Conservation (phyloP, 495 filamentous ascomycete genomes). For the Penicillium subrubescens region DNA sequence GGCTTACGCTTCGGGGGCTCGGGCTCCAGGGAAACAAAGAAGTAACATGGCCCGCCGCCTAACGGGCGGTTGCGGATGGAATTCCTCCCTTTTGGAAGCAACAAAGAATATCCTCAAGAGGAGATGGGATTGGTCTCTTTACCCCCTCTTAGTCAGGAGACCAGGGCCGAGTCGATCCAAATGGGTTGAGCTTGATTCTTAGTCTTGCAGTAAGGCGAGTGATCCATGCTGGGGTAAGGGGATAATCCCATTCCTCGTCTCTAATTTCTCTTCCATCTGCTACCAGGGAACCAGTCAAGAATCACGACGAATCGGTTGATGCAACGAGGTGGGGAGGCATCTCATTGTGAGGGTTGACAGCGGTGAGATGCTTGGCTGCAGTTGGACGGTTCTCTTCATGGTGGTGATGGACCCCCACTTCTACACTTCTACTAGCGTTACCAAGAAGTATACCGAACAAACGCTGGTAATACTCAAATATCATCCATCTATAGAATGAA, state of each 20-base stretch:
- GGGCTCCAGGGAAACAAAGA: not conserved
- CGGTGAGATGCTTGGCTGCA: slow-evolving; percentile 34
- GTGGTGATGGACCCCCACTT: not conserved
- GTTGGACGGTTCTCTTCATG: not conserved
- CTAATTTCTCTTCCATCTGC: not conserved
- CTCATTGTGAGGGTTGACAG: slow-evolving; percentile 12
- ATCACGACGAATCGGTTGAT: slow-evolving; percentile 1
- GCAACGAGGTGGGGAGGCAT: slow-evolving; percentile 4
- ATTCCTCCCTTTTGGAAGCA: slow-evolving; percentile 15
- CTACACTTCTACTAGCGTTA: not conserved
- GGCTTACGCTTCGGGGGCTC: not conserved
- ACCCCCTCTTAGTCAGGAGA: not conserved
- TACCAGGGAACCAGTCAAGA: slow-evolving; percentile 4
- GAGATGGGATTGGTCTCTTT: not conserved
- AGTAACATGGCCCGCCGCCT: slow-evolving; percentile 16
- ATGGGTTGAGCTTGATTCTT: slow-evolving; percentile 17
- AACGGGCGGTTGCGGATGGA: slow-evolving; percentile 22
- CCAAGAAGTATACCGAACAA: not conserved
- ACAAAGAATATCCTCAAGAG: not conserved
- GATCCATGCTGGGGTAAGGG: slow-evolving; percentile 16
- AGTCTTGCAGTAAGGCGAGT: slow-evolving; percentile 21
- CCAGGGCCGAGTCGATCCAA: not conserved
- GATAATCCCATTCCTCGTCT: not conserved
- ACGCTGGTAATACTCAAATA: too few relatives aligned
- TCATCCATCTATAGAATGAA: too few relatives aligned